These are phyloP conservation scores for Fusarium sororula DNA, from an alignment of 2,329 filamentous ascomycete genomes.

Conservation along the genomic window DNA sequence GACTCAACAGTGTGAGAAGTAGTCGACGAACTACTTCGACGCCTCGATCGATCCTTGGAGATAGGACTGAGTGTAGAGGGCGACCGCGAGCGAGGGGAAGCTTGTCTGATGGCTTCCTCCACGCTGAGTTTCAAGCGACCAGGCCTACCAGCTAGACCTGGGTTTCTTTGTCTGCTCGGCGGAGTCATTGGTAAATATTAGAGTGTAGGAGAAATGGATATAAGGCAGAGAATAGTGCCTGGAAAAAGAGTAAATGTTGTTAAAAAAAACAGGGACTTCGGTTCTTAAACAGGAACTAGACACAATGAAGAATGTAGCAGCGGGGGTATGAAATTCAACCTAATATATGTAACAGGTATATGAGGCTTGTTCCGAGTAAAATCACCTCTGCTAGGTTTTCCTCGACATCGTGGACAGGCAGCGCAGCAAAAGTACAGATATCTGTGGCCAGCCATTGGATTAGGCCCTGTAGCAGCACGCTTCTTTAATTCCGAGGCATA, in stretches of 20 bases:
- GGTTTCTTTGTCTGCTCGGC: slow-evolving; percentile 18
- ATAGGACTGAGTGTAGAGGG: slow-evolving; percentile 24
- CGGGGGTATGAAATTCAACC: background rate
- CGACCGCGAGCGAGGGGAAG: slow-evolving; percentile 19
- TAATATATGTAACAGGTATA: background rate
- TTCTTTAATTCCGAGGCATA: slow-evolving; percentile 21
- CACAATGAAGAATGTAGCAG: background rate
- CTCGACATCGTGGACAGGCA: slow-evolving; percentile 4
- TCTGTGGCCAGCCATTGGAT: slow-evolving; percentile 14
- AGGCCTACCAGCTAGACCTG: slow-evolving; percentile 3
- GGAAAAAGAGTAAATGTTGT: background rate
- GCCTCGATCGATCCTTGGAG: slow-evolving; percentile 1
- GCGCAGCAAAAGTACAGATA: slow-evolving; percentile 19
- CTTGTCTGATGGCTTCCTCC: slow-evolving; percentile 14
- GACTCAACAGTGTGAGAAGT: background rate
- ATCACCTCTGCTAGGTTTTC: slow-evolving; percentile 5
- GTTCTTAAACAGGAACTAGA: background rate
- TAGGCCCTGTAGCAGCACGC: background rate
- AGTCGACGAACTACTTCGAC: slow-evolving; percentile 9
- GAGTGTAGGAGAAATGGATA: background rate
- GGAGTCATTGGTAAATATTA: background rate
- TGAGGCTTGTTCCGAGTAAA: background rate
- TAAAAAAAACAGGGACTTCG: background rate
- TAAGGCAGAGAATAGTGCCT: slow-evolving; percentile 9
- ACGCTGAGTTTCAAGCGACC: slow-evolving; percentile 3